These are phyloP conservation scores for Rhodotorula babjevae DNA, from an alignment of 768 basidiomycete genomes.

Conservation along the genomic window DNA sequence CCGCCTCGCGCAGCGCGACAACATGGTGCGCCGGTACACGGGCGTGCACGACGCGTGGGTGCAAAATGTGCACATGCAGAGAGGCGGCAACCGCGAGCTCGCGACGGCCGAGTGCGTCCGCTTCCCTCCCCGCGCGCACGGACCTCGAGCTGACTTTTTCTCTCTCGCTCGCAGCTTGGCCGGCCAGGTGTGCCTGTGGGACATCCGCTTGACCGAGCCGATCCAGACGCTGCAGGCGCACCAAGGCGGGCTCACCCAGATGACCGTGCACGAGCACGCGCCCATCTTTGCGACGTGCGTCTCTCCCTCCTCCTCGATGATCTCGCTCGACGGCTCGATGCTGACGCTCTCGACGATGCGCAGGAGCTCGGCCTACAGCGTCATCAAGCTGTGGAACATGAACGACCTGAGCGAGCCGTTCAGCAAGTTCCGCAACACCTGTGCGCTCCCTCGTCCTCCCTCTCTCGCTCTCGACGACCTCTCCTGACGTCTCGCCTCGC, in stretches of 20 bases:
- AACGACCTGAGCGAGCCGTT: conserved; percentile 57
- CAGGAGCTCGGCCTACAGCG: conserved; percentile 59
- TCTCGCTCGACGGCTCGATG: not conserved
- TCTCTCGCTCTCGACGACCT: conserved; percentile 54
- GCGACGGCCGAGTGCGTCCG: conserved; percentile 72
- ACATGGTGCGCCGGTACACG: conserved; percentile 72
- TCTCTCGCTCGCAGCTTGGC: conserved; percentile 58
- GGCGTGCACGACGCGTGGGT: conserved; percentile 75
- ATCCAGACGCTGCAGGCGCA: conserved; percentile 62
- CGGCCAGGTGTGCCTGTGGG: conserved; percentile 88
- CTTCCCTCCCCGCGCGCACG: no score
- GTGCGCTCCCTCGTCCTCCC: conserved; percentile 14
- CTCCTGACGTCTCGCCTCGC: conserved; percentile 49
- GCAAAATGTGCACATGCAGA: conserved; percentile 81
- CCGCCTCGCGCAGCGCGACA: conserved; percentile 73
- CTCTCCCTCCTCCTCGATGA: not conserved
- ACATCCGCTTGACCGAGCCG: conserved; percentile 66
- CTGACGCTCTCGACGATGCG: conserved; percentile 28
- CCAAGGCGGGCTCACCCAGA: conserved; percentile 68
- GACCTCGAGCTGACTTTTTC: no score
- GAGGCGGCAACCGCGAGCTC: conserved; percentile 63
- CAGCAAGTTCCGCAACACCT: conserved; percentile 45
- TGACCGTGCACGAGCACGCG: conserved; percentile 79
- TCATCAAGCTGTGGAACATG: conserved; percentile 65
- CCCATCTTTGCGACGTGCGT: conserved; percentile 80